Base-by-base conservation (phyloP, 345 rosid genomes). In the Linum tenue region DNA sequence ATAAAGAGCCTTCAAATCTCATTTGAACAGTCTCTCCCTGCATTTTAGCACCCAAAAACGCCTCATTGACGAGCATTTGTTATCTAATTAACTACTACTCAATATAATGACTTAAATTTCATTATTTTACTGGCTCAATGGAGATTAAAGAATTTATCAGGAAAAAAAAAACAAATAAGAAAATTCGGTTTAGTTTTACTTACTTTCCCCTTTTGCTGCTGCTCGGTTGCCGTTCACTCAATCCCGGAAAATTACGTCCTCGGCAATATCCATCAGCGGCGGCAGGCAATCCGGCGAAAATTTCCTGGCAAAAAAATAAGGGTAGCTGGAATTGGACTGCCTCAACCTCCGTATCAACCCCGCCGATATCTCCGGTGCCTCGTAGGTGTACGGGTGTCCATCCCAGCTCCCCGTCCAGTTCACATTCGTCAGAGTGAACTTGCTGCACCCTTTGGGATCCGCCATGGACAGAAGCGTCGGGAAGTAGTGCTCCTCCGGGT, bases 401-500 rank as follows among this genome's bases (percentile, higher is more conserved):
- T 71, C 89, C 37, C 79, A 81, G 42, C 86, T 77, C 39, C 71
- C 95, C 0, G 96, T 84, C 96, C 98, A 92, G 48, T 89, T 82
- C n/a, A 92, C 98, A 43, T 85, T 79, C 2, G 96, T 92, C 41
- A 92, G 81, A 0, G 96, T 83, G 69, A 79, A 84, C 10, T 69
- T 74, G 59, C 74, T 83, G 78, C 95, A 84, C 1, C 95, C 92
- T 31, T 70, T 40, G 1, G 91, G 86, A 78, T 92, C 96, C 65
- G 64, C 55, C 75, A 87, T 83, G 3, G 92, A 84, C 40, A 92
- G 53, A 17, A 89, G 67, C 0, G 98, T 92, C 1, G 95, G 95
- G 35, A 92, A 89, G 67, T 92, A 92, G 73, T 92, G 96, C 66
- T 89, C 96, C 63, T 92, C 98, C 0, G 95, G 96, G 70, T 92